phyloP scores from a whole-genome alignment of 768 basidiomycete genomes.

The Boletus speciosus region DNA sequence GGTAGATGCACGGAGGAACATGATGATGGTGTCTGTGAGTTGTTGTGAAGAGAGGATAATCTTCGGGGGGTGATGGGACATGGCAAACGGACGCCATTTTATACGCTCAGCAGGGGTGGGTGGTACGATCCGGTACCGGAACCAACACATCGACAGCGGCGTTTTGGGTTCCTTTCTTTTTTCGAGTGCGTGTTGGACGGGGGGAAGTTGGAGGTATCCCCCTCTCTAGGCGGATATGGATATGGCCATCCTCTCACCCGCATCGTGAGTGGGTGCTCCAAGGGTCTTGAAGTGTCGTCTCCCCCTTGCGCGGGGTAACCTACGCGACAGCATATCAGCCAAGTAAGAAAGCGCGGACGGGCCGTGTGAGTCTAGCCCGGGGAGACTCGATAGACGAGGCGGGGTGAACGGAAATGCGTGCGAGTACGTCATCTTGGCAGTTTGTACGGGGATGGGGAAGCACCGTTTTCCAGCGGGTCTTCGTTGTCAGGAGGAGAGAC shows the following conservation, averaged over 20 bases:
- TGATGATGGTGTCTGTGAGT: neutral
- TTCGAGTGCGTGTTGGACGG: constrained; percentile 5
- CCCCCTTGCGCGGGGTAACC: neutral
- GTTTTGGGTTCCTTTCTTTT: constrained; percentile 15
- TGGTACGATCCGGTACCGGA: constrained; percentile 7
- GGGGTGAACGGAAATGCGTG: constrained; percentile 4
- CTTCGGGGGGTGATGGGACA: neutral
- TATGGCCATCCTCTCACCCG: constrained; percentile 14
- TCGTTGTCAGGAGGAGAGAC: constrained; percentile 4
- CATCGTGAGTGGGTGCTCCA: neutral
- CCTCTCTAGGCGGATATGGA: constrained; percentile 9
- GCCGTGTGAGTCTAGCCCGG: neutral
- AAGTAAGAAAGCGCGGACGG: constrained; percentile 4
- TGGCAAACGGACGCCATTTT: neutral
- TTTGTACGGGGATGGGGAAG: constrained; percentile 13
- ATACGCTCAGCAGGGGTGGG: constrained; percentile 5
- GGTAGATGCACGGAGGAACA: constrained; percentile 12
- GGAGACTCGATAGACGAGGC: constrained; percentile 1
- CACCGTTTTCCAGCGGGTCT: neutral
- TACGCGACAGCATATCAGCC: constrained; percentile 7
- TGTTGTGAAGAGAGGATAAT: neutral
- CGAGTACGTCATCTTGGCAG: constrained; percentile 17
- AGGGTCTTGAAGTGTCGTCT: neutral
- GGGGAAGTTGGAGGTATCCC: neutral
- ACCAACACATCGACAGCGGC: constrained; percentile 3